phyloP scores from a whole-genome alignment of 768 basidiomycete species.

The Collybia nuda region DNA sequence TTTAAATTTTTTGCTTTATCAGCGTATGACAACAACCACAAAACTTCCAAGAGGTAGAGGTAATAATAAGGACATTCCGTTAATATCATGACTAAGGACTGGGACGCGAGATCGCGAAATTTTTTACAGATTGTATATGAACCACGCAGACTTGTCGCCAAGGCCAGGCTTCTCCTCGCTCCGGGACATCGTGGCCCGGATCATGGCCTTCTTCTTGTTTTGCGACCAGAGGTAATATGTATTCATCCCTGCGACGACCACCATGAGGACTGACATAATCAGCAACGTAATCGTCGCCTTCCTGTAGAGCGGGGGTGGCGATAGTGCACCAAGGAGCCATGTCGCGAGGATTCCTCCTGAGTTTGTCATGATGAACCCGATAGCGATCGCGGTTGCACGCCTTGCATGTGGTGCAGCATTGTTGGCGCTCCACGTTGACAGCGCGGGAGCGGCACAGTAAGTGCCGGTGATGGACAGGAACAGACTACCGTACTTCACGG shows the following conservation, averaged over 20 bases:
- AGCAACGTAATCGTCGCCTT: constrained; percentile 44
- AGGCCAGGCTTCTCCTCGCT: constrained; percentile 38
- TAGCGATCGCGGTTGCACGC: constrained; percentile 60
- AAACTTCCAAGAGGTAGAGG: too few species aligned
- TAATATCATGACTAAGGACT: too few species aligned
- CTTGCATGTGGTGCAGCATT: constrained; percentile 56
- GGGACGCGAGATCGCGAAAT: too few species aligned
- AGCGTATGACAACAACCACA: too few species aligned
- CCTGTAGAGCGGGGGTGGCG: constrained; percentile 47
- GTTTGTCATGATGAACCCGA: constrained; percentile 57
- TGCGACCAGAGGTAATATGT: constrained; percentile 36
- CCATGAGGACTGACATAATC: constrained; percentile 38
- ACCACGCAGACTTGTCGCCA: constrained; percentile 55
- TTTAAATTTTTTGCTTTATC: too few species aligned
- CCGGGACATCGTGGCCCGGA: constrained; percentile 25
- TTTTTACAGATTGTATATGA: too few species aligned
- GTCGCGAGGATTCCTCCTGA: too few species aligned
- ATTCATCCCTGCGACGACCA: constrained; percentile 35
- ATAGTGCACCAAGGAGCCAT: constrained; percentile 55
- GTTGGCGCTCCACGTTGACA: too few species aligned
- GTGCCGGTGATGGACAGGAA: constrained; percentile 55
- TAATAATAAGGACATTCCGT: too few species aligned
- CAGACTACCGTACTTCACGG: constrained; percentile 51
- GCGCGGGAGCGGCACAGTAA: constrained; percentile 56
- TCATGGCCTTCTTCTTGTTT: constrained; percentile 45